phyloP scores from a whole-genome alignment of 768 basidiomycete species.

The Filobasidium floriforme region DNA sequence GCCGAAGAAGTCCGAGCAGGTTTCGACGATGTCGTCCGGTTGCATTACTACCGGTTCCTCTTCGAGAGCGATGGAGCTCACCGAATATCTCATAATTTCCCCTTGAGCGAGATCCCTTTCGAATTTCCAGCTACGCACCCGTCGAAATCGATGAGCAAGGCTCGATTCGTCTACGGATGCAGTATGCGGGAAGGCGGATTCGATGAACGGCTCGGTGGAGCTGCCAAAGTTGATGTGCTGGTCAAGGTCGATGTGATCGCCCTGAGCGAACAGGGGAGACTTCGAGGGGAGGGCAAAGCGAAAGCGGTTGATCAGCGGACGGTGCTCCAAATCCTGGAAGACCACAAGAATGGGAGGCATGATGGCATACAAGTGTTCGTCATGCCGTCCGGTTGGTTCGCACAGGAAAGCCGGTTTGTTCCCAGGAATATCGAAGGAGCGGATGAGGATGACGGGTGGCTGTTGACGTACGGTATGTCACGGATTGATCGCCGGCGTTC shows the following conservation, averaged over 20 bases:
- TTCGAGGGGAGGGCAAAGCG: slow-evolving; percentile 28
- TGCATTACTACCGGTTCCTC: slow-evolving; percentile 45
- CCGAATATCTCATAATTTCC: slow-evolving; percentile 41
- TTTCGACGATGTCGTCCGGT: slow-evolving; percentile 40
- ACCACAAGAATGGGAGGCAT: slow-evolving; percentile 24
- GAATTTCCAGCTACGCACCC: slow-evolving; percentile 46
- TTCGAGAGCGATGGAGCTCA: slow-evolving; percentile 18
- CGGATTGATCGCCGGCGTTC: too few relatives aligned
- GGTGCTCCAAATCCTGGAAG: slow-evolving; percentile 33
- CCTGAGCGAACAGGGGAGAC: slow-evolving; percentile 33
- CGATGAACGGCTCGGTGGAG: slow-evolving; percentile 45
- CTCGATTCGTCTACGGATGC: slow-evolving; percentile 46
- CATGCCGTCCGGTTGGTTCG: slow-evolving; percentile 40
- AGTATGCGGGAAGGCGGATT: slow-evolving; percentile 45
- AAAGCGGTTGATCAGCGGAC: slow-evolving; percentile 40
- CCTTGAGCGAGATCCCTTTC: slow-evolving; percentile 45
- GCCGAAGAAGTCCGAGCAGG: slow-evolving; percentile 29
- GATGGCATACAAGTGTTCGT: slow-evolving; percentile 43
- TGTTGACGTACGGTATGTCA: slow-evolving; percentile 45
- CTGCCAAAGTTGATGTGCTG: slow-evolving; percentile 48
- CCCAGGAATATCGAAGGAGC: slow-evolving; percentile 25
- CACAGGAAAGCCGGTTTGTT: slow-evolving; percentile 46
- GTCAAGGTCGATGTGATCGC: slow-evolving; percentile 44
- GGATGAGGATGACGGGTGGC: slow-evolving; percentile 46
- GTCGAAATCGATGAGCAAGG: slow-evolving; percentile 34